Evolutionary conservation across 2,329 filamentous ascomycete genomes (phyloP).

Genomic region (Neofusicoccum kwambonambiense): DNA sequence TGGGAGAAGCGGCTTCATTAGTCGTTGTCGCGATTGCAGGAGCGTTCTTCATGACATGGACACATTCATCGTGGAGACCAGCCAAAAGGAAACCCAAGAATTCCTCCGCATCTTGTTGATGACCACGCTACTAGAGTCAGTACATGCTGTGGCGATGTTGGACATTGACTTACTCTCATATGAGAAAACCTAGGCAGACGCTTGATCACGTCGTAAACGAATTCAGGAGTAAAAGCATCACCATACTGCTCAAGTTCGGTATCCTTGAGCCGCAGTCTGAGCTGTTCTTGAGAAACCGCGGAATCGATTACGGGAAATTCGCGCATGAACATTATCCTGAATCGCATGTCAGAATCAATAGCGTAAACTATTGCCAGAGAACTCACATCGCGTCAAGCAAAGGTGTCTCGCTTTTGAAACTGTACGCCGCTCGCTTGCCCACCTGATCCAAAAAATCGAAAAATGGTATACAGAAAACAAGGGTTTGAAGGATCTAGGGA

Average conservation of each 20-base stretch:
- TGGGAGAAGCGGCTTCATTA: slow-evolving; percentile 40
- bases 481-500: slow-evolving; percentile 81
- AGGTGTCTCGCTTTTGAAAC: slow-evolving; percentile 93
- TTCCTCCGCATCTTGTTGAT: slow-evolving; percentile 97
- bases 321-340: slow-evolving; percentile 89
- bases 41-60: slow-evolving; percentile 66
- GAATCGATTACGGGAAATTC: slow-evolving; percentile 86
- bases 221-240: slow-evolving; percentile 87
- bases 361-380: background rate
- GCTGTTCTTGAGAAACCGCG: slow-evolving; percentile 69
- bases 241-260: slow-evolving; percentile 88
- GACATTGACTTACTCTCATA: slow-evolving; percentile 69
- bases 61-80: slow-evolving; percentile 89
- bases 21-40: slow-evolving; percentile 30
- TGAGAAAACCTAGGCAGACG: slow-evolving; percentile 83
- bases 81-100: slow-evolving; percentile 92
- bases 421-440: slow-evolving; percentile 78
- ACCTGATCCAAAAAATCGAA: slow-evolving; percentile 90
- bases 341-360: slow-evolving; percentile 19
- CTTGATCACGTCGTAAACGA: slow-evolving; percentile 90
- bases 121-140: slow-evolving; percentile 65
- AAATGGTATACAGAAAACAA: slow-evolving; percentile 91
- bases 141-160: slow-evolving; percentile 14
- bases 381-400: slow-evolving; percentile 89
- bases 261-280: slow-evolving; percentile 71